A percentile compares a stretch with the other conserved stretches of the same genome.
Evolutionary conservation across 2,329 filamentous ascomycete genomes (phyloP).

Genomic region (Diaporthe helianthi): DNA sequence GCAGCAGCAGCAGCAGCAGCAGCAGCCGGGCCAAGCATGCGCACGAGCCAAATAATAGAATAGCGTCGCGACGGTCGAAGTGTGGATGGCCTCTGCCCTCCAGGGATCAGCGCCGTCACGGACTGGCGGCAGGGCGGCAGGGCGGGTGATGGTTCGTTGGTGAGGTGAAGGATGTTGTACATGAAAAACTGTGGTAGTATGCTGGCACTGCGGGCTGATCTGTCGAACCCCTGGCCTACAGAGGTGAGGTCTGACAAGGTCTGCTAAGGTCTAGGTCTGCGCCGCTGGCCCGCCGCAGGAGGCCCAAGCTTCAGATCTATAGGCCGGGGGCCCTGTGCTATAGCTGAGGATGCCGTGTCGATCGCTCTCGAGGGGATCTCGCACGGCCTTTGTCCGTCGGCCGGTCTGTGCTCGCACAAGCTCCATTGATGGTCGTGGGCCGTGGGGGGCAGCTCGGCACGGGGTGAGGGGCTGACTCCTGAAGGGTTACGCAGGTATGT

Average conservation of each 20-base stretch:
- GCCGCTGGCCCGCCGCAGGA: conserved; percentile 19
- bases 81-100: background rate
- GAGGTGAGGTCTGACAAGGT: conserved; percentile 17
- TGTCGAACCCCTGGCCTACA: conserved; percentile 20
- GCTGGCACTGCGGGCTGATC: conserved; percentile 14
- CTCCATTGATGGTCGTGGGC: conserved; percentile 15
- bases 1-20: background rate
- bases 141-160: background rate
- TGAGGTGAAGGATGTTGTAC: conserved; percentile 1
- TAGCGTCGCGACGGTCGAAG: conserved; percentile 8
- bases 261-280: conserved; percentile 25
- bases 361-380: conserved; percentile 24
- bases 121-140: conserved; percentile 1
- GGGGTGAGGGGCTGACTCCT: background rate
- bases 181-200: conserved; percentile 10
- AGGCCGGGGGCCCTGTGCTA: conserved; percentile 5
- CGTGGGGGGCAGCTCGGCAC: background rate
- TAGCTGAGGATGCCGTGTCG: conserved; percentile 30
- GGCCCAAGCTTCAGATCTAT: conserved; percentile 29
- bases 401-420: conserved; percentile 24
- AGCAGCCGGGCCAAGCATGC: background rate
- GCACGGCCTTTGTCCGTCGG: conserved; percentile 14
- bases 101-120: conserved; percentile 17
- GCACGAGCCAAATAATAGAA: background rate
- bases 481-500: background rate